Evolutionary conservation across 2,329 filamentous ascomycete species (phyloP).

Genomic region (Ceratocystis lukuohia): DNA sequence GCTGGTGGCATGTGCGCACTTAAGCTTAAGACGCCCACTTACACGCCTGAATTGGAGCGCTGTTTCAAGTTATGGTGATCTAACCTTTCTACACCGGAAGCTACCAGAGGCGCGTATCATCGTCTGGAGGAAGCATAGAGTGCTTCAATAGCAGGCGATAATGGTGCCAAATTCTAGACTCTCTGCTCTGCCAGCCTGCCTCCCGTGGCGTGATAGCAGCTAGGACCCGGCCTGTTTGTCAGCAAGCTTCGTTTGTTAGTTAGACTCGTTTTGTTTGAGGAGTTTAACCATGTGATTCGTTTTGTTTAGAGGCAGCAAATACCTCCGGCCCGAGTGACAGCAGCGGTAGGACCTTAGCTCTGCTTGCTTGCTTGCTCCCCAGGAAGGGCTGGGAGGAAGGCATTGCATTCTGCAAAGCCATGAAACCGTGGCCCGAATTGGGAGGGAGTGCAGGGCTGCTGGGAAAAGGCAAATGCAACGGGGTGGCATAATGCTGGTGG

Average conservation of each 20-base stretch:
- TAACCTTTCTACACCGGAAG: slow-evolving; percentile 5
- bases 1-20: background rate
- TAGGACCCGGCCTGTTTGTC: background rate
- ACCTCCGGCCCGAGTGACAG: too few species aligned
- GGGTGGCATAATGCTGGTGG: too few species aligned
- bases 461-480: too few species aligned
- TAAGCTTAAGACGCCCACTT: background rate
- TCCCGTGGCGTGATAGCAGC: background rate
- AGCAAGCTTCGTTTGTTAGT: too few species aligned
- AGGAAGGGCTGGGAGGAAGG: background rate
- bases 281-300: background rate
- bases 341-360: too few species aligned
- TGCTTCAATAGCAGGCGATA: background rate
- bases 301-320: background rate
- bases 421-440: too few species aligned
- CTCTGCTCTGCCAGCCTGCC: background rate
- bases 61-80: slow-evolving; percentile 4
- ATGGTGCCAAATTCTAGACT: background rate
- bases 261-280: too few species aligned
- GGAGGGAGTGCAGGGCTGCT: too few species aligned
- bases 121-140: background rate
- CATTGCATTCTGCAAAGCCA: background rate
- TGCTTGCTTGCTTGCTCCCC: too few species aligned
- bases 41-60: background rate
- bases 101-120: slow-evolving; percentile 1